A percentile compares a stretch with the other conserved stretches of the same genome.
Conservation (phyloP, 2,329 filamentous ascomycete genomes). For the Fusarium tupiense region DNA sequence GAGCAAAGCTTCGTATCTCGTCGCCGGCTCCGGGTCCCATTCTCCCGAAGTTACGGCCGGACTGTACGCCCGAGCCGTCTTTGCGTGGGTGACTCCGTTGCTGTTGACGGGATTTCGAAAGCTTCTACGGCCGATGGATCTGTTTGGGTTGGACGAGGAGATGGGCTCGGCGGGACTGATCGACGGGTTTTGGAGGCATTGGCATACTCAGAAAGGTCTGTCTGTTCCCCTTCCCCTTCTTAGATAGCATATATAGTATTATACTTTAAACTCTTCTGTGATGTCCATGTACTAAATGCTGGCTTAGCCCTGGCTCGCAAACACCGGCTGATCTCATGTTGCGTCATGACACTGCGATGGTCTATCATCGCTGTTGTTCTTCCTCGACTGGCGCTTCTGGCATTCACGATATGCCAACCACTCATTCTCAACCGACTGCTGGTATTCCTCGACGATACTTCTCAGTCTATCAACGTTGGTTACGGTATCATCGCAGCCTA, state of each 20-base stretch:
- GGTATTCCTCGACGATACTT: constrained; percentile 42
- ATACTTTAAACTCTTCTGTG: constrained; percentile 14
- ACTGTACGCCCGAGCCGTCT: constrained; percentile 50
- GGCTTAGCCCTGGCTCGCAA: constrained; percentile 26
- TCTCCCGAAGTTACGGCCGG: constrained; percentile 53
- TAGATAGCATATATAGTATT: constrained; percentile 24
- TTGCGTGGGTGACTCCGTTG: constrained; percentile 53
- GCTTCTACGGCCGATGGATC: constrained; percentile 48
- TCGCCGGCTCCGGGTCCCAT: constrained; percentile 40
- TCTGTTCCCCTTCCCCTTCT: background rate
- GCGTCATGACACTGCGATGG: constrained; percentile 42
- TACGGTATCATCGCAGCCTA: constrained; percentile 49
- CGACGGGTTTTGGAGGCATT: constrained; percentile 46
- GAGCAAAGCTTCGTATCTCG: constrained; percentile 49
- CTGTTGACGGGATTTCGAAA: constrained; percentile 49
- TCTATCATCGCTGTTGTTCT: constrained; percentile 45
- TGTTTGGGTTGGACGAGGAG: constrained; percentile 48
- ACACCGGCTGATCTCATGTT: constrained; percentile 43
- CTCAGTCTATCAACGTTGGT: constrained; percentile 40
- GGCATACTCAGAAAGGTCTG: constrained; percentile 42
- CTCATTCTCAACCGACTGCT: constrained; percentile 49
- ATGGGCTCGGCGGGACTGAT: constrained; percentile 46
- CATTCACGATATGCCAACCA: constrained; percentile 51
- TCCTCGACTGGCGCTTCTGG: constrained; percentile 47
- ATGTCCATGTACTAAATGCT: constrained; percentile 35